Percentiles rank a stretch among this genome's conserved stretches.
Conservation (phyloP, 169 alveolate genomes). For the Sarcocystis neurona region DNA sequence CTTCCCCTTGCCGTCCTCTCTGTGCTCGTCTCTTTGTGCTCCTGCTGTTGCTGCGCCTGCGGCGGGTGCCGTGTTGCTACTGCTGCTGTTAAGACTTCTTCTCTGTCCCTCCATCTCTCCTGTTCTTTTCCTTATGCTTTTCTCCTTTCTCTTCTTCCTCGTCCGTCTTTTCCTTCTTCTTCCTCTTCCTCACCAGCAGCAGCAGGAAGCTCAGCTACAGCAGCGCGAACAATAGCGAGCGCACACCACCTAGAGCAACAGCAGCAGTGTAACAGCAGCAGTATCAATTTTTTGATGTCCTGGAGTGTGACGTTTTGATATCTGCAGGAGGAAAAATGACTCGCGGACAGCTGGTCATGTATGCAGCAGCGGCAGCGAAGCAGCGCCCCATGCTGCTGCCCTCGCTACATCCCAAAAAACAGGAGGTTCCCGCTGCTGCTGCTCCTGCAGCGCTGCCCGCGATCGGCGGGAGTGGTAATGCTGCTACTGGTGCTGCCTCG, state of each 20-base stretch:
- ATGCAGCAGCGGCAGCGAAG: slow-evolving; percentile 53
- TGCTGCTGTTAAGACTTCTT: neutral
- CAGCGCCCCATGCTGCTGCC: neutral
- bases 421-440: no score
- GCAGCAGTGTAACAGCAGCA: neutral
- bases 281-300: neutral
- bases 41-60: no score
- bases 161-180: neutral
- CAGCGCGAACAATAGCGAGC: neutral
- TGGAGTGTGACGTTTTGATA: neutral
- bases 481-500: no score
- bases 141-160: neutral
- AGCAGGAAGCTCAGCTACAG: neutral
- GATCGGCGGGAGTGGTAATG: neutral
- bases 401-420: neutral
- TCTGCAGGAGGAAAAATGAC: slow-evolving; percentile 69
- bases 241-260: neutral
- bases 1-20: no score
- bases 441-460: neutral
- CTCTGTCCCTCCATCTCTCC: neutral
- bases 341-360: slow-evolving; percentile 64
- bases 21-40: no score
- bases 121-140: neutral
- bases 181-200: neutral
- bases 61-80: neutral